phyloP scores from a whole-genome alignment of 306 rosid genomes.

The Calophaca sinica region DNA sequence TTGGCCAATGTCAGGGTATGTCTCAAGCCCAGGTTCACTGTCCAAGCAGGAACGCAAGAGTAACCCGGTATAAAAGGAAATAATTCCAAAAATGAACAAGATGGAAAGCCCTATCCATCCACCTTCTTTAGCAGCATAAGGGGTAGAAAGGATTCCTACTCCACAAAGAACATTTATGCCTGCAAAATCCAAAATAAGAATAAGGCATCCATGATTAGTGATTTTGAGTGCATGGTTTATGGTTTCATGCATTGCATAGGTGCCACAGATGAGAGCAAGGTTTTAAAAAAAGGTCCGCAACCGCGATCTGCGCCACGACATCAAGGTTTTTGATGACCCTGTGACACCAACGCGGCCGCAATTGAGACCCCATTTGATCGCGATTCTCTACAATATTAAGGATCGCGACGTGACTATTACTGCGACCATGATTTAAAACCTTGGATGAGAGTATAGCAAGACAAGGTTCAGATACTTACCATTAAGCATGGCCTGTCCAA shows the following conservation, averaged over 20 bases:
- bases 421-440: too few relatives aligned
- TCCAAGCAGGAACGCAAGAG: constrained; percentile 90
- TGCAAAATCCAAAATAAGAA: constrained; percentile 54
- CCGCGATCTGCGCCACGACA: too few relatives aligned
- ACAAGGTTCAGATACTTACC: constrained; percentile 55
- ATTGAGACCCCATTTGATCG: too few relatives aligned
- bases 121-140: constrained; percentile 86
- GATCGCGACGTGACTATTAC: too few relatives aligned
- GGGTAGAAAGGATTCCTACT: constrained; percentile 94
- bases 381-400: too few relatives aligned
- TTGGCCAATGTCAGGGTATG: constrained; percentile 98
- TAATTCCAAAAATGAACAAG: constrained; percentile 70
- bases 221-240: constrained; percentile 36
- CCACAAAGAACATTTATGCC: constrained; percentile 96
- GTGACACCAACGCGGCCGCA: too few relatives aligned
- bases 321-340: too few relatives aligned
- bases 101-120: constrained; percentile 88
- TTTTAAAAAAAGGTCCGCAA: too few relatives aligned
- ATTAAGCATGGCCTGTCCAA: constrained; percentile 79
- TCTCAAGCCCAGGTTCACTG: constrained; percentile 89
- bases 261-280: neutral
- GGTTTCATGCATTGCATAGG: constrained; percentile 15
- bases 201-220: constrained; percentile 16
- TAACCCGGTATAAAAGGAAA: constrained; percentile 93
- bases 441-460: neutral